A percentile compares a stretch with the other conserved stretches of the same genome.
Conservation (phyloP, 371 early-diverging fungal species). For the Globomyces sp. region DNA sequence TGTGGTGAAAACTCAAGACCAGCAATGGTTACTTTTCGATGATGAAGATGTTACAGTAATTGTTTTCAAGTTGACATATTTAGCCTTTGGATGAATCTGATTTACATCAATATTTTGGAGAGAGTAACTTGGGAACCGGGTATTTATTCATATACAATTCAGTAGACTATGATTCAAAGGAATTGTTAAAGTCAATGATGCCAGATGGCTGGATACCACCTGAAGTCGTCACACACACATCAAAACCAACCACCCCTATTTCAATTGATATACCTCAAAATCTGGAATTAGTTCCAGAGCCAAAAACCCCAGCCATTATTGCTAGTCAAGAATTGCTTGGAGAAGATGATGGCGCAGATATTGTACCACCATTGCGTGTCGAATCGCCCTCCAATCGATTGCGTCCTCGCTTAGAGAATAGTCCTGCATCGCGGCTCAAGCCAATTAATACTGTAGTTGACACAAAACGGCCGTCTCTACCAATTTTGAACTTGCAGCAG, state of each 20-base stretch:
- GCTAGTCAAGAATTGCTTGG: conserved; percentile 9
- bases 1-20: conserved; percentile 74
- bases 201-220: conserved; percentile 18
- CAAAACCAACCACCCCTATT: not conserved
- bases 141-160: conserved; percentile 50
- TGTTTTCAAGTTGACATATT: not conserved
- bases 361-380: not conserved
- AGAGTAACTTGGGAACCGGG: conserved; percentile 42
- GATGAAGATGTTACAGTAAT: conserved; percentile 75
- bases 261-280: conserved; percentile 7
- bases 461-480: conserved; percentile 12
- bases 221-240: not conserved
- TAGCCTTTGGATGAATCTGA: conserved; percentile 44
- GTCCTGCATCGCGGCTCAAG: not conserved
- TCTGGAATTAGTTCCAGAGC: not conserved
- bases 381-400: not conserved
- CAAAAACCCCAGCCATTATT: not conserved
- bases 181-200: conserved; percentile 9
- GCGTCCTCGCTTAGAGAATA: not conserved
- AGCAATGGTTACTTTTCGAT: conserved; percentile 92
- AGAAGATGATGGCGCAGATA: not conserved
- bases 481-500: not conserved
- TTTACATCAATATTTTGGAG: conserved; percentile 47
- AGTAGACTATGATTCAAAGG: conserved; percentile 17
- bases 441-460: not conserved